Evolutionary conservation across 1,284 basidiomycete species (phyloP).

Genomic region (Tylopilus sp.): DNA sequence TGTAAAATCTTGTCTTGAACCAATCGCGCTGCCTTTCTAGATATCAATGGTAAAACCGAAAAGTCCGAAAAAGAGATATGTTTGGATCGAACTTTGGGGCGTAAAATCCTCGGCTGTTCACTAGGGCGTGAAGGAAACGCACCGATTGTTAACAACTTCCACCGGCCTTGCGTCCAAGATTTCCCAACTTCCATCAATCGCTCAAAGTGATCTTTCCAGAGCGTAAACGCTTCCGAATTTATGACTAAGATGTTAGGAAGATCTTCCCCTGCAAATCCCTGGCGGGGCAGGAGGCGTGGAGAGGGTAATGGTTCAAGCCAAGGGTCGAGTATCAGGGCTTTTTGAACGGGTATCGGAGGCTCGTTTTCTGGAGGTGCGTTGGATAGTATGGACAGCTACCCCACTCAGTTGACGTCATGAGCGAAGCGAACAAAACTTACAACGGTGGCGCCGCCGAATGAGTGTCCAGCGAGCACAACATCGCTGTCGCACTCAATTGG

Average conservation of each 20-base stretch:
- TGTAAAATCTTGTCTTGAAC: conserved; percentile 42
- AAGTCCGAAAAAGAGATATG: conserved; percentile 64
- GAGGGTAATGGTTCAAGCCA: conserved; percentile 72
- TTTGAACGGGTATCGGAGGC: conserved; percentile 47
- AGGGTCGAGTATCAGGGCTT: conserved; percentile 65
- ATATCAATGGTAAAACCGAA: conserved; percentile 42
- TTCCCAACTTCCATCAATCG: conserved; percentile 49
- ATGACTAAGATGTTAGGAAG: conserved; percentile 54
- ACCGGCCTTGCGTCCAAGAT: conserved; percentile 47
- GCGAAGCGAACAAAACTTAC: conserved; percentile 39
- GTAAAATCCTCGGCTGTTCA: background rate
- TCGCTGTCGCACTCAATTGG: conserved; percentile 42
- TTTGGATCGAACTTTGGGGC: conserved; percentile 41
- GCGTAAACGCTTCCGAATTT: conserved; percentile 70
- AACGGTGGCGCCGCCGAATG: conserved; percentile 73
- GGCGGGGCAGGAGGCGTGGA: conserved; percentile 44
- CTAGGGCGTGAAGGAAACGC: background rate
- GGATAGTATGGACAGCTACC: conserved; percentile 55
- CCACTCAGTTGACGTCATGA: background rate
- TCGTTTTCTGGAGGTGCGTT: conserved; percentile 41
- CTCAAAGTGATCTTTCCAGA: conserved; percentile 71
- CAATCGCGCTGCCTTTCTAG: conserved; percentile 33
- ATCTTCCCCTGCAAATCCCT: conserved; percentile 8
- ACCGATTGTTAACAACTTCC: conserved; percentile 51
- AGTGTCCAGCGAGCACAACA: conserved; percentile 63